Evolutionary conservation across 2,329 filamentous ascomycete genomes (phyloP).

Genomic region (Clarireedia monteithiana): DNA sequence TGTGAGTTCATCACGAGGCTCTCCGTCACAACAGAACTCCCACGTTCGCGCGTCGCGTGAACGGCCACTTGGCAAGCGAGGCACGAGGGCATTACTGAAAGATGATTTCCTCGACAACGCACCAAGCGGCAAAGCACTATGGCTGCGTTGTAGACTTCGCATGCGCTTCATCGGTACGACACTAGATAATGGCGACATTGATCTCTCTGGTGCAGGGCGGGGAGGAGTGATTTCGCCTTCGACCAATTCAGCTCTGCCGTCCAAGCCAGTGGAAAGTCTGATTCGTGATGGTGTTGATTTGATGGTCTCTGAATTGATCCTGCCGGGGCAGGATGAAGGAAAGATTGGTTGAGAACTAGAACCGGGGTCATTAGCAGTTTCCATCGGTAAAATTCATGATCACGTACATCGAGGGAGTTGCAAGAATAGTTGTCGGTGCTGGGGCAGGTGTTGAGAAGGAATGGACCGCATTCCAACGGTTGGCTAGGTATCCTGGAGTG

Average conservation of each 20-base stretch:
- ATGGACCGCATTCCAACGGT: conserved; percentile 45
- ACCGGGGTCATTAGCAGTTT: conserved; percentile 4
- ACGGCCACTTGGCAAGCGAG: conserved; percentile 56
- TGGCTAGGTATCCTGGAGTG: conserved; percentile 34
- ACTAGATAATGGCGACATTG: conserved; percentile 38
- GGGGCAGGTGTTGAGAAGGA: conserved; percentile 44
- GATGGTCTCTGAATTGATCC: conserved; percentile 16
- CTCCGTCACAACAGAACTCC: conserved; percentile 84
- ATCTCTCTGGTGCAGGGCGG: conserved; percentile 43
- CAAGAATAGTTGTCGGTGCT: conserved; percentile 24
- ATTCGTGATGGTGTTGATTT: conserved; percentile 35
- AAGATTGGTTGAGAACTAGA: conserved; percentile 18
- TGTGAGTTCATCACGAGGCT: conserved; percentile 69
- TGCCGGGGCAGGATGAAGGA: conserved; percentile 26
- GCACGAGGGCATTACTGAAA: conserved; percentile 31
- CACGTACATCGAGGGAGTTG: conserved; percentile 39
- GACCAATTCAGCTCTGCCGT: conserved; percentile 84
- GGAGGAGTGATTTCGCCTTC: conserved; percentile 60
- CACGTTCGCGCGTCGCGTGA: conserved; percentile 84
- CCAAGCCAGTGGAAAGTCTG: conserved; percentile 73
- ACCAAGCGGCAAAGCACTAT: conserved; percentile 55
- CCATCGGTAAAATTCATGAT: neutral
- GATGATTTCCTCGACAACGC: conserved; percentile 48
- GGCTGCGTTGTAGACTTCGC: conserved; percentile 58
- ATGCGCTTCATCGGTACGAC: conserved; percentile 29